phyloP scores from a whole-genome alignment of 1,284 basidiomycete species.

The Anthracocystis walkeri region DNA sequence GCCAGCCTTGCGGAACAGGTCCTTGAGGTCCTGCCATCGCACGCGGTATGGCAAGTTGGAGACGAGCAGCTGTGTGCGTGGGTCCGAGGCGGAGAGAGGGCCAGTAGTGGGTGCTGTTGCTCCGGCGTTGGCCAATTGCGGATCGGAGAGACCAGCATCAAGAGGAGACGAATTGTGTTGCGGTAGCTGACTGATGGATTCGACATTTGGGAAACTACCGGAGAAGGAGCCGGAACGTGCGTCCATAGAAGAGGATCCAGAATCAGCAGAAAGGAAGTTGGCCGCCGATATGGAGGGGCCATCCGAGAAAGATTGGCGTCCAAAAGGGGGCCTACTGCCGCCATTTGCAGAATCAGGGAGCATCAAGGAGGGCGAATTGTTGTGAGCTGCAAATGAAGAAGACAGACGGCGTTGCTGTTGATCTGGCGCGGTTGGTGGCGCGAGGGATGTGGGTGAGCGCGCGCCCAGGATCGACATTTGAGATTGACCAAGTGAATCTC shows the following conservation, averaged over 20 bases:
- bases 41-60: conserved; percentile 70
- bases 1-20: conserved; percentile 70
- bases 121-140: neutral
- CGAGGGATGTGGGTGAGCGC: conserved; percentile 16
- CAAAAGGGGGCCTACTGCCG: conserved; percentile 36
- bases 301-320: conserved; percentile 54
- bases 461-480: conserved; percentile 2
- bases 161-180: neutral
- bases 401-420: conserved; percentile 28
- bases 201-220: conserved; percentile 10
- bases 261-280: conserved; percentile 20
- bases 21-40: conserved; percentile 70
- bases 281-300: conserved; percentile 23
- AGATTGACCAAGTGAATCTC: conserved; percentile 10
- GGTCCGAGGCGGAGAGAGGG: conserved; percentile 74
- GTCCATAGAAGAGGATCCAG: conserved; percentile 14
- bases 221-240: conserved; percentile 33
- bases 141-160: conserved; percentile 4
- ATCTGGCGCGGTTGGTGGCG: conserved; percentile 5
- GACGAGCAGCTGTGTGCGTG: conserved; percentile 77
- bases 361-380: conserved; percentile 5
- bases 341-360: conserved; percentile 8
- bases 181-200: conserved; percentile 11
- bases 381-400: conserved; percentile 14
- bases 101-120: conserved; percentile 42